Evolutionary conservation across 2,329 filamentous ascomycete genomes (phyloP).

Genomic region (Cryphonectria japonica): DNA sequence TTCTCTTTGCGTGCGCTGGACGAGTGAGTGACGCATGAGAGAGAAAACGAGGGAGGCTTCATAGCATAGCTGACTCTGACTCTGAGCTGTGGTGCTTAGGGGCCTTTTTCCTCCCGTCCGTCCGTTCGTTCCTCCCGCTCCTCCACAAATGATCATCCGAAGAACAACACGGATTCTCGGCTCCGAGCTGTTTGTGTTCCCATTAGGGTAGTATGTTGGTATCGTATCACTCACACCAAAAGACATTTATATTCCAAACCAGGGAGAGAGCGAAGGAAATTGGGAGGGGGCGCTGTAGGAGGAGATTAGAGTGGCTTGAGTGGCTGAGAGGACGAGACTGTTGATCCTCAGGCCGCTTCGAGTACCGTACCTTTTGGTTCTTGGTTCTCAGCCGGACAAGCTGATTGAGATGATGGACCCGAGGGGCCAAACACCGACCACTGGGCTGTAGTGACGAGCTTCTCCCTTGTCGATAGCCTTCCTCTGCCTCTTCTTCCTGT

Average conservation of each 20-base stretch:
- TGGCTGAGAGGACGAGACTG: not conserved
- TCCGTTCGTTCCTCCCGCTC: too few species aligned
- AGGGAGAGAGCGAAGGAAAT: not conserved
- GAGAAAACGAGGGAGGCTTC: not conserved
- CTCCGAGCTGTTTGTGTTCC: not conserved
- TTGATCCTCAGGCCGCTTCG: too few species aligned
- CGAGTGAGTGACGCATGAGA: conserved; percentile 15
- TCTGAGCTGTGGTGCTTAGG: not conserved
- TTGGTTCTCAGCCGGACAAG: too few species aligned
- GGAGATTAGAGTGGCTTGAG: not conserved
- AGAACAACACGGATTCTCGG: not conserved
- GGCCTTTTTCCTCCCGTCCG: not conserved
- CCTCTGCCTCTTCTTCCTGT: not conserved
- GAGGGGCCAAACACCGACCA: not conserved
- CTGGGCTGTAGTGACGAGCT: not conserved
- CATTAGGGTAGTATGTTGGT: not conserved
- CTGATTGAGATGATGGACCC: too few species aligned
- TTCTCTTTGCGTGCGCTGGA: not conserved
- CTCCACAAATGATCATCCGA: too few species aligned
- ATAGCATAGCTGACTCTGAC: not conserved
- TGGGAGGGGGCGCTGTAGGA: too few species aligned
- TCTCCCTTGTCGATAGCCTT: not conserved
- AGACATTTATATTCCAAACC: not conserved
- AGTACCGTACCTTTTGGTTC: too few species aligned
- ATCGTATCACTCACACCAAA: not conserved